Conservation (phyloP, 1,284 basidiomycete genomes). For the Malassezia arunalokei region DNA sequence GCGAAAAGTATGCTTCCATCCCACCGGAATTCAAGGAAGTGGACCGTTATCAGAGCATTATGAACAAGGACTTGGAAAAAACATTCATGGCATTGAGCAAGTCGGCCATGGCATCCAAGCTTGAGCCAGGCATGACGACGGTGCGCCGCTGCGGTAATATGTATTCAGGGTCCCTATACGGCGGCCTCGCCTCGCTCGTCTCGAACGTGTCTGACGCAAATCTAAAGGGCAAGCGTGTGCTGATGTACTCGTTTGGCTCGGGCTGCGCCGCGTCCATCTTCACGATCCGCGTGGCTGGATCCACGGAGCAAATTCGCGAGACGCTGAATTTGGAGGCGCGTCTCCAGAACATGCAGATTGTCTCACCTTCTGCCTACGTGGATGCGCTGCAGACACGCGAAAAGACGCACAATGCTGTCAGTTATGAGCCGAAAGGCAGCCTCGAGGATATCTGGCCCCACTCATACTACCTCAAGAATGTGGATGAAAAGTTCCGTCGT, state of each 20-base stretch:
- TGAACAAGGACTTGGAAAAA: slow-evolving; percentile 92
- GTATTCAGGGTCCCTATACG: slow-evolving; percentile 96
- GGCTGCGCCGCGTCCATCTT: slow-evolving; percentile 88
- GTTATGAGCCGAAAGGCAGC: slow-evolving; percentile 73
- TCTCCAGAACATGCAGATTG: slow-evolving; percentile 74
- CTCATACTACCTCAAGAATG: slow-evolving; percentile 79
- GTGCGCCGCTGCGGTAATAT: slow-evolving; percentile 63
- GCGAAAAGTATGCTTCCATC: slow-evolving; percentile 60
- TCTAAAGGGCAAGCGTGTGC: slow-evolving; percentile 51
- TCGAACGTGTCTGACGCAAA: slow-evolving; percentile 28
- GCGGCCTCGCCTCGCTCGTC: slow-evolving; percentile 61
- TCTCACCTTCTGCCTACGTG: slow-evolving; percentile 74
- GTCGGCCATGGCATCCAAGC: slow-evolving; percentile 23
- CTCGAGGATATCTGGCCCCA: slow-evolving; percentile 88
- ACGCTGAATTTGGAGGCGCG: slow-evolving; percentile 69
- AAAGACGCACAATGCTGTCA: slow-evolving; percentile 83
- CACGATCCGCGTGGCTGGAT: slow-evolving; percentile 69
- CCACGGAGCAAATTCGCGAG: slow-evolving; percentile 64
- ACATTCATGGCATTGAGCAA: slow-evolving; percentile 36
- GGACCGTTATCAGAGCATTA: slow-evolving; percentile 53
- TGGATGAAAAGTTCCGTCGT: slow-evolving; percentile 84
- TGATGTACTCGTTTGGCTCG: slow-evolving; percentile 85
- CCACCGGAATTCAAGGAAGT: slow-evolving; percentile 57
- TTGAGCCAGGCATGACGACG: slow-evolving; percentile 41
- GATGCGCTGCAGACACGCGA: slow-evolving; percentile 60